Conservation (phyloP, 2,329 filamentous ascomycete species). For the Plectosphaerella sp. region DNA sequence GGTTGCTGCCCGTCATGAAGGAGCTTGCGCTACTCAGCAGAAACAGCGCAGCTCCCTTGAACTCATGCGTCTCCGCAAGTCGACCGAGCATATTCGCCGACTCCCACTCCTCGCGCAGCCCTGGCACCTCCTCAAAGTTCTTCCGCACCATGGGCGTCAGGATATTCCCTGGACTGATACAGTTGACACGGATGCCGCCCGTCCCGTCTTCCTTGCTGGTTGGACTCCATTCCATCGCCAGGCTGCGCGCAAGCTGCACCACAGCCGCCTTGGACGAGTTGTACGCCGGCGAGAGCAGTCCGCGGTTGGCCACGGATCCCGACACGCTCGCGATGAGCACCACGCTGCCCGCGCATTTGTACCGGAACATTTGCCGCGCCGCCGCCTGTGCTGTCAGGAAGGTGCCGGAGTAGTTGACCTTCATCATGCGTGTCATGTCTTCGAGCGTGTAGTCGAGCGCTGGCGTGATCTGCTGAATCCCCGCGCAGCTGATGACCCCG, state of each 20-base stretch:
- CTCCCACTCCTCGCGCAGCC: conserved; percentile 56
- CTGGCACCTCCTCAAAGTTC: conserved; percentile 65
- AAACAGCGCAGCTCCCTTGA: conserved; percentile 57
- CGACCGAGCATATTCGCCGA: conserved; percentile 69
- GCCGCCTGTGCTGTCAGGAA: conserved; percentile 68
- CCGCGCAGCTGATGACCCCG: conserved; percentile 66
- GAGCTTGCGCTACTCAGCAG: conserved; percentile 57
- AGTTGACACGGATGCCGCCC: conserved; percentile 58
- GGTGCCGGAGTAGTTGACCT: conserved; percentile 66
- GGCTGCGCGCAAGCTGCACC: conserved; percentile 56
- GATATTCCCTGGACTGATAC: conserved; percentile 26
- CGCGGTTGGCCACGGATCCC: conserved; percentile 48
- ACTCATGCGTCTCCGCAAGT: conserved; percentile 53
- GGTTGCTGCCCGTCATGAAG: conserved; percentile 57
- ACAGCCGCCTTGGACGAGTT: conserved; percentile 65
- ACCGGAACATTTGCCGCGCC: conserved; percentile 57
- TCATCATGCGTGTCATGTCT: conserved; percentile 57
- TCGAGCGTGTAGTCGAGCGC: conserved; percentile 61
- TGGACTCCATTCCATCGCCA: conserved; percentile 60
- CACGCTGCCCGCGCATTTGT: conserved; percentile 48
- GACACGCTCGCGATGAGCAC: conserved; percentile 55
- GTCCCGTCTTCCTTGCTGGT: conserved; percentile 23
- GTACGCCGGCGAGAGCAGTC: conserved; percentile 62
- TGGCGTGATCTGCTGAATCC: conserved; percentile 63
- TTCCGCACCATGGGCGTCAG: conserved; percentile 68